These are phyloP conservation scores for Coniochaeta hoffmannii DNA, from an alignment of 2,329 filamentous ascomycete species.

Conservation along the genomic window DNA sequence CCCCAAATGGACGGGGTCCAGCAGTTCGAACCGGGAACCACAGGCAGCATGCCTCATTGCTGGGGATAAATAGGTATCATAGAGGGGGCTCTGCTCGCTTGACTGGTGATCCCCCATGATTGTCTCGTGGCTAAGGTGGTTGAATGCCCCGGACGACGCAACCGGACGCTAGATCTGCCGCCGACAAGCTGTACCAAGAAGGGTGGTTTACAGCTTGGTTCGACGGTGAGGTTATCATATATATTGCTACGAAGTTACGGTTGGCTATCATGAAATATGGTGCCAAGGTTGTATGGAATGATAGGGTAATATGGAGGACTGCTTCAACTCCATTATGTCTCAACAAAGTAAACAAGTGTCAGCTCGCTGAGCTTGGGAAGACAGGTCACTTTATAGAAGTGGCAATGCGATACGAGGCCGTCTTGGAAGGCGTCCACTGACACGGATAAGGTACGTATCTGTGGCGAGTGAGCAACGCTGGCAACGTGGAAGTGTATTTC, in stretches of 20 bases:
- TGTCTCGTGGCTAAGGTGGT: conserved; percentile 1
- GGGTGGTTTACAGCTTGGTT: background rate
- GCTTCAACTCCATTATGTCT: background rate
- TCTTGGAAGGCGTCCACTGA: background rate
- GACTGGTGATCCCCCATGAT: background rate
- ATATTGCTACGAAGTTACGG: background rate
- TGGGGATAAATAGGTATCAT: background rate
- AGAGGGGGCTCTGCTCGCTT: background rate
- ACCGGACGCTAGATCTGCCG: background rate
- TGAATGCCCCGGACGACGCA: background rate
- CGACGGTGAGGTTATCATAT: background rate
- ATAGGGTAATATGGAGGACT: background rate
- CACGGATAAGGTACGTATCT: background rate
- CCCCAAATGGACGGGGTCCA: background rate
- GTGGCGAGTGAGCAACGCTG: background rate
- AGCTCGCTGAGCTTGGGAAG: background rate
- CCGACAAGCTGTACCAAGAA: background rate
- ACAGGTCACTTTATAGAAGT: background rate
- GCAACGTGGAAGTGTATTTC: too few relatives aligned
- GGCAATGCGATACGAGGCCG: background rate
- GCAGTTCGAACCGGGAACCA: background rate
- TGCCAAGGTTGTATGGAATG: background rate
- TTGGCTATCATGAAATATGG: background rate
- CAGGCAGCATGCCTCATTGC: background rate
- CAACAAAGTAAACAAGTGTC: background rate